A percentile compares a stretch with the other conserved stretches of the same genome.
Evolutionary conservation across 805 yeast species (phyloP).

Genomic region (Yarrowia porcina): DNA sequence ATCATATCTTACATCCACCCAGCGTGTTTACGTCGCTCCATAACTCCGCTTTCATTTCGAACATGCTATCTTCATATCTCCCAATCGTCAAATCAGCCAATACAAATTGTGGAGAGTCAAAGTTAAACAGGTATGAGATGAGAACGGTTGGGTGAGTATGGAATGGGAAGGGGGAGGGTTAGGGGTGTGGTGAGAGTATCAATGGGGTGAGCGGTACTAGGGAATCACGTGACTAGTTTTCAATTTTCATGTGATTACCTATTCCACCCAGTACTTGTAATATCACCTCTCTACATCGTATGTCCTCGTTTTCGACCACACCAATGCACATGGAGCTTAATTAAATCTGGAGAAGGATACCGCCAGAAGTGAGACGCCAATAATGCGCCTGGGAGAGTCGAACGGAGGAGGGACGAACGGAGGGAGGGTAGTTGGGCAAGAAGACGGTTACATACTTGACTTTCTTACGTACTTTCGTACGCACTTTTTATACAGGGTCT

Average conservation of each 20-base stretch:
- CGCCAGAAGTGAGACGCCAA: not conserved
- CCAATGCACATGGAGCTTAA: not conserved
- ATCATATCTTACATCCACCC: conserved; percentile 3
- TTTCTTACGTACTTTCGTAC: too few relatives aligned
- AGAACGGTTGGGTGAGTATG: too few relatives aligned
- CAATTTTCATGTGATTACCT: too few relatives aligned
- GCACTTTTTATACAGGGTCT: too few relatives aligned
- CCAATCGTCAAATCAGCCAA: conserved; percentile 16
- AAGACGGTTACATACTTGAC: too few relatives aligned
- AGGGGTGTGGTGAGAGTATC: not conserved
- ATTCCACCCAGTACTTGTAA: too few relatives aligned
- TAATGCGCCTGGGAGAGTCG: not conserved
- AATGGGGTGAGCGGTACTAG: too few relatives aligned
- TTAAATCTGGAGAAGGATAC: not conserved
- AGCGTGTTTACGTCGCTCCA: not conserved
- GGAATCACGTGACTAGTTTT: too few relatives aligned
- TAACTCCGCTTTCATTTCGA: not conserved
- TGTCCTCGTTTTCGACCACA: not conserved
- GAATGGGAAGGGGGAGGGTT: not conserved
- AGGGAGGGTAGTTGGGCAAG: too few relatives aligned
- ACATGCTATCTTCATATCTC: conserved; percentile 13
- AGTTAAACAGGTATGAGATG: not conserved
- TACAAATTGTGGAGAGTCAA: conserved; percentile 6
- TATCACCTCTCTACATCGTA: not conserved
- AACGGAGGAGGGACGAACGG: too few relatives aligned